Conservation (phyloP, 1,139 yeast species). For the Geotrichum klebahnii region DNA sequence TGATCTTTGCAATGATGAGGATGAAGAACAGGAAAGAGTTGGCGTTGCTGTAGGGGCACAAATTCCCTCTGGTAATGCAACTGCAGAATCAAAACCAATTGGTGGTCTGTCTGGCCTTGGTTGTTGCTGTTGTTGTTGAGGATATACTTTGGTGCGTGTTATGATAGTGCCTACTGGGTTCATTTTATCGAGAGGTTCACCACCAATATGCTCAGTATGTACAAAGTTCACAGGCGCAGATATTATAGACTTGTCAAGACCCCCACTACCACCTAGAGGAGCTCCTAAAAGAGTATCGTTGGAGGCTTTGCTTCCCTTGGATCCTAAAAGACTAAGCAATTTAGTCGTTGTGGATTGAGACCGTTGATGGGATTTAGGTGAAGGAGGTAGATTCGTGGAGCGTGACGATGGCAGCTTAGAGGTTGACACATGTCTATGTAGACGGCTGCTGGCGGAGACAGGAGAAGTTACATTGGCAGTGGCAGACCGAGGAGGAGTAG, state of each 20-base stretch:
- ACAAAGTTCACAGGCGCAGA: conserved; percentile 16
- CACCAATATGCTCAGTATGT: conserved; percentile 16
- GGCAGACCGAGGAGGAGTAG: neutral
- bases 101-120: neutral
- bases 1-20: conserved; percentile 6
- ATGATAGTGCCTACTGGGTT: neutral
- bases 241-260: conserved; percentile 2
- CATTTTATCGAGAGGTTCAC: conserved; percentile 1
- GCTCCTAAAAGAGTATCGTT: neutral
- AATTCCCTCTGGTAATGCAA: neutral
- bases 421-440: neutral
- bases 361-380: neutral
- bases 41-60: neutral
- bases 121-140: neutral
- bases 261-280: neutral
- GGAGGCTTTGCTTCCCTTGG: neutral
- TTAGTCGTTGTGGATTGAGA: neutral
- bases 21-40: neutral
- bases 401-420: neutral
- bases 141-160: neutral
- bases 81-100: neutral
- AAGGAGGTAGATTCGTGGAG: neutral
- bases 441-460: neutral
- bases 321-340: neutral
- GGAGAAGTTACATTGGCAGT: neutral